A percentile compares a stretch with the other conserved stretches of the same genome.
phyloP scores from a whole-genome alignment of 148 eudicot genomes.

The Rhododendron ferrugineum region DNA sequence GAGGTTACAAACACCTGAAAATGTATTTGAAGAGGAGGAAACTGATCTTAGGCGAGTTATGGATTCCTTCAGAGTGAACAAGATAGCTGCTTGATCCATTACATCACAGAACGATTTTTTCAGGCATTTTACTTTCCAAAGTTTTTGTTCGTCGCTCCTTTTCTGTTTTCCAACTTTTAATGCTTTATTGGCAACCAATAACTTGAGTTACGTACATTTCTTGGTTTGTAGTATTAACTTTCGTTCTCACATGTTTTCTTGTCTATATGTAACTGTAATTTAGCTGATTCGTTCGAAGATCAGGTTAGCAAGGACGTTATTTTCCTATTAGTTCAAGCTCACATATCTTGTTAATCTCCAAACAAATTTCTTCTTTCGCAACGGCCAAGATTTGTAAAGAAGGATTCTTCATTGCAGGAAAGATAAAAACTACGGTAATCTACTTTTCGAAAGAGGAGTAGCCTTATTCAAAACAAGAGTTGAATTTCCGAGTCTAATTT shows the following conservation, averaged over 20 bases:
- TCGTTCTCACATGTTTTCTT: not conserved
- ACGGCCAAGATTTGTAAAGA: not conserved
- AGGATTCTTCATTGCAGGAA: not conserved
- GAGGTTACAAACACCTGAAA: slow-evolving; percentile 85
- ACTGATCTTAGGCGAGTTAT: slow-evolving; percentile 70
- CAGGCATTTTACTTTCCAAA: not conserved
- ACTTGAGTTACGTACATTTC: not conserved
- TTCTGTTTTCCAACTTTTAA: not conserved
- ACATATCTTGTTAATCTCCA: not conserved
- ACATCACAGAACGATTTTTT: not conserved
- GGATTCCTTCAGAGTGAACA: slow-evolving; percentile 86
- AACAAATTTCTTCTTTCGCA: not conserved
- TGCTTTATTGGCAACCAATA: not conserved
- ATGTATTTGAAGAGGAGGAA: slow-evolving; percentile 70
- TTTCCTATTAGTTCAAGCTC: not conserved
- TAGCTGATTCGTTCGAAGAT: not conserved
- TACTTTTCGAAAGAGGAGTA: not conserved
- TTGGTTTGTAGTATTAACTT: not conserved
- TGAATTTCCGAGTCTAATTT: not conserved
- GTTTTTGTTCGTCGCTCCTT: not conserved
- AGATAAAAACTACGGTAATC: not conserved
- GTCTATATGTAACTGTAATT: not conserved
- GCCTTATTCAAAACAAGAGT: not conserved
- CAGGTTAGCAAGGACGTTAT: not conserved
- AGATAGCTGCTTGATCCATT: slow-evolving; percentile 40